These are phyloP conservation scores for Penicillium tannophilum DNA, from an alignment of 495 filamentous ascomycete genomes.

Conservation along the genomic window DNA sequence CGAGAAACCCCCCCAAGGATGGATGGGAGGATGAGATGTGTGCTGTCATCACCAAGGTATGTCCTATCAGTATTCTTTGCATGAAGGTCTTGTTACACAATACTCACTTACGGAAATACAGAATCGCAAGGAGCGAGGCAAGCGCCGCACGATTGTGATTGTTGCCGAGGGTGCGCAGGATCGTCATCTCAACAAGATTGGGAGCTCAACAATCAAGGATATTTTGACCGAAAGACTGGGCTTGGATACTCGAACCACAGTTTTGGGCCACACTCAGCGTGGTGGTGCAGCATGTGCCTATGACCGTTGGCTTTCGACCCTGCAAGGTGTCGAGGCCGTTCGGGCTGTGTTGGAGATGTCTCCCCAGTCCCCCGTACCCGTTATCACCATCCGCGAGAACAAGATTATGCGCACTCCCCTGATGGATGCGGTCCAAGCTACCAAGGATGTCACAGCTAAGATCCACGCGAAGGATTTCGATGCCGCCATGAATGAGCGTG, in stretches of 20 bases:
- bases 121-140: slow-evolving; percentile 83
- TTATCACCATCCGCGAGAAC: slow-evolving; percentile 96
- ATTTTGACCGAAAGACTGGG: slow-evolving; percentile 77
- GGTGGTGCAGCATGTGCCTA: slow-evolving; percentile 92
- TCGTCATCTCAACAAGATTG: slow-evolving; percentile 80
- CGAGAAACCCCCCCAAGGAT: slow-evolving; percentile 84
- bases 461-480: slow-evolving; percentile 84
- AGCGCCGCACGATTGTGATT: slow-evolving; percentile 97
- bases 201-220: slow-evolving; percentile 77
- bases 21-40: slow-evolving; percentile 94
- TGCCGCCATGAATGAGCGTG: slow-evolving; percentile 80
- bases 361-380: slow-evolving; percentile 85
- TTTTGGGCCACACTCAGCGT: slow-evolving; percentile 93
- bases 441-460: slow-evolving; percentile 76
- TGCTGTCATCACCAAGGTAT: slow-evolving; percentile 72
- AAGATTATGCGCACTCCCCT: slow-evolving; percentile 90
- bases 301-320: slow-evolving; percentile 87
- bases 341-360: slow-evolving; percentile 91
- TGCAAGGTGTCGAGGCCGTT: slow-evolving; percentile 96
- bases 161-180: slow-evolving; percentile 95
- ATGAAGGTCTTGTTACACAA: not conserved
- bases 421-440: slow-evolving; percentile 83
- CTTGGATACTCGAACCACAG: slow-evolving; percentile 92
- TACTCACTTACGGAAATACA: slow-evolving; percentile 29
- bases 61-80: slow-evolving; percentile 14